A percentile compares a stretch with the other conserved stretches of the same genome.
Conservation (phyloP, 805 yeast genomes). For the Scheffersomyces coipomensis region DNA sequence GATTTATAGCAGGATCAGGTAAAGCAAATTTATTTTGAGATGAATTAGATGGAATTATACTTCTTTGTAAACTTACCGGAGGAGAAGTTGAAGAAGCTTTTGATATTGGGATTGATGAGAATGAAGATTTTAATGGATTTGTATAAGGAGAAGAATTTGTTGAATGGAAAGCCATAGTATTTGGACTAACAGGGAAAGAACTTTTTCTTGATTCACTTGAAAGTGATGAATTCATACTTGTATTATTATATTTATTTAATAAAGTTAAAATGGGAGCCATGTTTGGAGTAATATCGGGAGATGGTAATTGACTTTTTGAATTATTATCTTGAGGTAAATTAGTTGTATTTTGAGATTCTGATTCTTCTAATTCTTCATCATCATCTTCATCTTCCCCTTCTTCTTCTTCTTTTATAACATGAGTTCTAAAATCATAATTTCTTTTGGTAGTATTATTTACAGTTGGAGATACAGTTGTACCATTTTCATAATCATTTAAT, state of each 20-base stretch:
- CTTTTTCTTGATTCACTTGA: constrained; percentile 8
- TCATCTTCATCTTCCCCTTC: constrained; percentile 3
- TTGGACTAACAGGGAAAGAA: constrained; percentile 20
- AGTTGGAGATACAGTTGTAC: not conserved
- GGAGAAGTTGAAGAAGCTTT: constrained; percentile 3
- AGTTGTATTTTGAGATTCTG: not conserved
- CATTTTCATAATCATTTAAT: constrained; percentile 4
- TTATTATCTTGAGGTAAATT: not conserved
- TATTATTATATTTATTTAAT: constrained; percentile 19
- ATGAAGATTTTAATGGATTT: constrained; percentile 20
- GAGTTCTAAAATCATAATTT: not conserved
- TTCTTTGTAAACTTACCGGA: constrained; percentile 1
- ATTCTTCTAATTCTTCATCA: constrained; percentile 4
- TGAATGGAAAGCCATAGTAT: constrained; percentile 12
- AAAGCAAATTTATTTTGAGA: constrained; percentile 21
- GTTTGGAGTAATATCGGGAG: constrained; percentile 38
- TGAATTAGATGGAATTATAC: constrained; percentile 5
- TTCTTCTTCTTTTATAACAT: constrained; percentile 2
- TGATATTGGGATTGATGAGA: constrained; percentile 1
- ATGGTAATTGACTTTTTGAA: constrained; percentile 18
- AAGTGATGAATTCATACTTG: constrained; percentile 5
- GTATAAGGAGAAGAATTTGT: constrained; percentile 22
- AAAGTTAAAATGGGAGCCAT: constrained; percentile 32
- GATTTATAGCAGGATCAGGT: constrained; percentile 39
- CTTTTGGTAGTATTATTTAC: not conserved